Evolutionary conservation across 2,329 filamentous ascomycete genomes (phyloP), one percentile per base, ranked within the genome.

Genomic region (Corinectria fuckeliana): DNA sequence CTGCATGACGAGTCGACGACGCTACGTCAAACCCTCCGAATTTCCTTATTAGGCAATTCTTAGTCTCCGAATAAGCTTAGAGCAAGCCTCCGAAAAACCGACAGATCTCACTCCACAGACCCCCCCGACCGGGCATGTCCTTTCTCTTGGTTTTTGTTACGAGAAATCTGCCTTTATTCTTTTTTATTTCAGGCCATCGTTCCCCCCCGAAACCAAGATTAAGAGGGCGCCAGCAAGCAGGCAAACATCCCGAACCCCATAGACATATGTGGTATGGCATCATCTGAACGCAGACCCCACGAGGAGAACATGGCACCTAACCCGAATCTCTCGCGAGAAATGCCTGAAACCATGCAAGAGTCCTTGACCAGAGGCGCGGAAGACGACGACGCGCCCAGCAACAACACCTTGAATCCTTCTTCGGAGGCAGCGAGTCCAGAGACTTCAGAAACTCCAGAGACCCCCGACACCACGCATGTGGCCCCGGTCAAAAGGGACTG

Each of bases 21-120:
- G 23, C 45, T 56, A 36, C 32, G 49, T 57, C 45, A 44, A 30
- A 57, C 45, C 36, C 36, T 52, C 55, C 55, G 55, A 58, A 53
- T 58, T 58, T 47, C 55, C 55, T 52, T 48, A 58, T 53, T 47
- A 49, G 54, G 54, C 26, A 57, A 57, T 57, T 25, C 47, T 47
- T 32, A 44, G 48, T 4, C 49, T 26, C 47, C 55, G 42, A 47
- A 26, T 16, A 47, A 39, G 36, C 36, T 20, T 39, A 11, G 36
- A 39, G 36, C 36, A 39, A 41, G 10, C 32, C 49, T 51, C 49
- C 49, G 49, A 51, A 32, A 18, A 32, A 47, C 25, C 23, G 14
- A 30, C 42, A 47, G 25, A 47, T 47, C 25, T 26, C 42, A 38
- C 23, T 45, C 23, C 21, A 26, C n/a, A 45, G 25, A 45, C 42